Evolutionary conservation across 2,329 filamentous ascomycete species (phyloP), one percentile per base, ranked within the genome.

Genomic region (Penicillium capsulatum): DNA sequence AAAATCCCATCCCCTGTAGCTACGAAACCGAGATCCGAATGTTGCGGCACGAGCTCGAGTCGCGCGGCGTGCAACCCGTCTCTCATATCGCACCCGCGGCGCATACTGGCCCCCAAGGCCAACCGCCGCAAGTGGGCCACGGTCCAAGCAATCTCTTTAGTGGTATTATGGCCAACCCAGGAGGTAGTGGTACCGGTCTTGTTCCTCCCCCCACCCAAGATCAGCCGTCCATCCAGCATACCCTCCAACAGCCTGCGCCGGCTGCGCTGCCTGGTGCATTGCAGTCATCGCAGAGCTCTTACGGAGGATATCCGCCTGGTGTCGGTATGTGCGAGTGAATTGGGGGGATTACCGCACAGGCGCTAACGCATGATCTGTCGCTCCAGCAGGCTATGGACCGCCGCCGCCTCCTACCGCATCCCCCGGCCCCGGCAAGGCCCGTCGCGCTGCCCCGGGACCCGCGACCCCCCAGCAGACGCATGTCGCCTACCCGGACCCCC

Each of bases 381-480:
- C 38, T 31, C 9, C 13, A 42, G 28, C 44, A 78, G 85, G 86
- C 30, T 94, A 94, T 66, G 84, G 81, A 22, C 79, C 84, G 43
- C 88, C 94, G 64, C 82, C 86, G 34, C 89, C 89, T 33, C 84
- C 83, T 45, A 91, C 87, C 22, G 85, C 87, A 34, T 95, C 89
- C 43, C 91, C 91, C 16, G 91, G 90, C 4, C 86, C 86, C 13
- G 82, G 81, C 48, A 86, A 88, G 66, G 79, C 84, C 57, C 77
- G 83, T 16, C 78, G 84, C 39, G 74, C 74, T 39, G 75, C 73
- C 38, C 75, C 74, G 19, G 79, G 68, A 31, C 88, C 90, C 45
- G 86, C 89, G 17, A 96, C 92, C 47, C 90, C 91, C 45, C 89
- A 96, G 69, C 88, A 95, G 67, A 89, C 86, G 67, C 88, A 86